Evolutionary conservation across 1,284 basidiomycete species (phyloP).

Genomic region (Tilletia setariae): DNA sequence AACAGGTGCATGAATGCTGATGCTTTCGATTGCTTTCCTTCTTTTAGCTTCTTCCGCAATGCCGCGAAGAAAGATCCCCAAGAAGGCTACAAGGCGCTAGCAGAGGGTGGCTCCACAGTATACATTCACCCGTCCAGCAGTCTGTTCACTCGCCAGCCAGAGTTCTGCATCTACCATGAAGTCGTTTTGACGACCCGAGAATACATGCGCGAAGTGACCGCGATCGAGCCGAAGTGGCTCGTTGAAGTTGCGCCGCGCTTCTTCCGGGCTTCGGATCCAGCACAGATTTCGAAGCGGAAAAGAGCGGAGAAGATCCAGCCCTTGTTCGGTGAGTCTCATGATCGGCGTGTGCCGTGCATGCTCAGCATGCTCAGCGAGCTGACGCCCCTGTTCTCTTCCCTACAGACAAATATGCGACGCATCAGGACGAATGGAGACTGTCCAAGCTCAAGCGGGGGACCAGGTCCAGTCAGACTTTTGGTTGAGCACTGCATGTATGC

Average conservation of each 20-base stretch:
- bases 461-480: constrained; percentile 26
- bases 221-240: constrained; percentile 97
- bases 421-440: constrained; percentile 28
- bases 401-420: constrained; percentile 27
- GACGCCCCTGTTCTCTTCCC: constrained; percentile 20
- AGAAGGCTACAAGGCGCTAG: constrained; percentile 82
- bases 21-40: not conserved
- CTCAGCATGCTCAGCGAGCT: constrained; percentile 10
- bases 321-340: constrained; percentile 66
- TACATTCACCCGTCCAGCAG: constrained; percentile 97
- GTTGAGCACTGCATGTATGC: constrained; percentile 14
- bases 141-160: constrained; percentile 86
- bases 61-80: constrained; percentile 68
- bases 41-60: constrained; percentile 44
- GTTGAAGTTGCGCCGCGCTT: constrained; percentile 96
- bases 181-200: constrained; percentile 71
- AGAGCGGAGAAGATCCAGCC: constrained; percentile 96
- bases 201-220: constrained; percentile 90
- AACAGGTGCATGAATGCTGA: constrained; percentile 54
- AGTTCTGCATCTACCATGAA: constrained; percentile 72
- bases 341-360: constrained; percentile 37
- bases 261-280: constrained; percentile 92
- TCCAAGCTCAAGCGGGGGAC: constrained; percentile 27
- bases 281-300: constrained; percentile 96
- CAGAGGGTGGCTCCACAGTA: constrained; percentile 82